These are phyloP conservation scores for Periconia digitata DNA, from an alignment of 2,329 filamentous ascomycete genomes.

Conservation along the genomic window DNA sequence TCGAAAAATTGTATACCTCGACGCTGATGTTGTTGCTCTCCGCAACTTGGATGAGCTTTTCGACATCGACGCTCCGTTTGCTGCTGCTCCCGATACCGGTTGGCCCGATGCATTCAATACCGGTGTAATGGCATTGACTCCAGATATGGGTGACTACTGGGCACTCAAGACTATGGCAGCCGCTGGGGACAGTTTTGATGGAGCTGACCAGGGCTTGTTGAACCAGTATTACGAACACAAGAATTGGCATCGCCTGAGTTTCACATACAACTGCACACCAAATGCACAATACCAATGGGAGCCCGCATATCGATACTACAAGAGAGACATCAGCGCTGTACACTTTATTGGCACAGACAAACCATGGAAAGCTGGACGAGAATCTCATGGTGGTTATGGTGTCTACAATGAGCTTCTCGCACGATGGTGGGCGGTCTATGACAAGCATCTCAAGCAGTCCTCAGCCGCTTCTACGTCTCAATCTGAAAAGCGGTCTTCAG, in stretches of 20 bases:
- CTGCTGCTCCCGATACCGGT: constrained; percentile 87
- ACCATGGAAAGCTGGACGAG: constrained; percentile 65
- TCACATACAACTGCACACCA: constrained; percentile 96
- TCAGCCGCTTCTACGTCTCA: constrained; percentile 12
- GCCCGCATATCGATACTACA: constrained; percentile 90
- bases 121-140: constrained; percentile 90
- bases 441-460: constrained; percentile 69
- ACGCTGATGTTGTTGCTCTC: constrained; percentile 90
- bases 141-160: constrained; percentile 85
- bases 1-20: constrained; percentile 89
- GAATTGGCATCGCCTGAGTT: constrained; percentile 82
- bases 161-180: constrained; percentile 82
- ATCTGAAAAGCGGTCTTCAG: constrained; percentile 12
- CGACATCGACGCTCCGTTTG: constrained; percentile 61
- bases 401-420: constrained; percentile 82
- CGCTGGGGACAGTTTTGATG: constrained; percentile 90
- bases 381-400: constrained; percentile 54
- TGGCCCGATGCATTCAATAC: constrained; percentile 99
- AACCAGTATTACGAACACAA: constrained; percentile 88
- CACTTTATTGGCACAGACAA: constrained; percentile 94
- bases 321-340: constrained; percentile 83
- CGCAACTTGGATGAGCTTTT: constrained; percentile 93
- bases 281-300: constrained; percentile 97
- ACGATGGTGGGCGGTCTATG: constrained; percentile 93
- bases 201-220: constrained; percentile 90